Evolutionary conservation across 345 rosid species (phyloP).

Genomic region (Theobroma cacao): DNA sequence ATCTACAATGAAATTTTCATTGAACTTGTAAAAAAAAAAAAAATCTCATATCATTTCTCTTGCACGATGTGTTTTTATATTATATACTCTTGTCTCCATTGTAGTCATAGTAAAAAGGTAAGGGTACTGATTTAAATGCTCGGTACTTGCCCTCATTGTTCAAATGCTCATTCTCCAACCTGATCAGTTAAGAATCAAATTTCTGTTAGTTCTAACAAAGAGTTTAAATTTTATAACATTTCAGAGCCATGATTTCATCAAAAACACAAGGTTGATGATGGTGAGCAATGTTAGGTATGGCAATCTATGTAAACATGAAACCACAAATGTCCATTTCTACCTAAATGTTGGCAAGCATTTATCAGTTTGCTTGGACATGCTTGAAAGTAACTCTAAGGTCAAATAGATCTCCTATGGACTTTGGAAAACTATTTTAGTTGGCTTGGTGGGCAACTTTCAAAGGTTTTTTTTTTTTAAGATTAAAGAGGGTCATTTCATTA

Average conservation of each 20-base stretch:
- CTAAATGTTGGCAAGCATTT: no score
- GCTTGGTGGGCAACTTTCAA: background rate
- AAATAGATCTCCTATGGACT: no score
- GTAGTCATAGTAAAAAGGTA: slow-evolving; percentile 55
- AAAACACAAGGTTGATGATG: no score
- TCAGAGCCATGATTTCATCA: no score
- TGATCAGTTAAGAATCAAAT: slow-evolving; percentile 18
- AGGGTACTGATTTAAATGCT: slow-evolving; percentile 78
- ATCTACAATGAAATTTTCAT: background rate
- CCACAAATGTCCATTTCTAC: no score
- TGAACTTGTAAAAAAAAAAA: background rate
- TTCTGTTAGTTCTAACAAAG: background rate
- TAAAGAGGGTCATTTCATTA: no score
- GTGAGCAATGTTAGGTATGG: no score
- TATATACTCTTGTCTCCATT: slow-evolving; percentile 11
- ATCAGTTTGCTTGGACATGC: no score
- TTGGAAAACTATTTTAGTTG: background rate
- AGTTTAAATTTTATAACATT: background rate
- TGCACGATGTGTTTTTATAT: background rate
- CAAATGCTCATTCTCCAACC: slow-evolving; percentile 90
- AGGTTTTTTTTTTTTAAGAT: no score
- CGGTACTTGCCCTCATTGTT: slow-evolving; percentile 77
- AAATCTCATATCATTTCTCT: background rate
- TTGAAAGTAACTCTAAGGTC: no score
- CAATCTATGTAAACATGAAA: no score